Conservation (phyloP, 164 flowering plant genomes). For the Magnolia kwangsiensis region DNA sequence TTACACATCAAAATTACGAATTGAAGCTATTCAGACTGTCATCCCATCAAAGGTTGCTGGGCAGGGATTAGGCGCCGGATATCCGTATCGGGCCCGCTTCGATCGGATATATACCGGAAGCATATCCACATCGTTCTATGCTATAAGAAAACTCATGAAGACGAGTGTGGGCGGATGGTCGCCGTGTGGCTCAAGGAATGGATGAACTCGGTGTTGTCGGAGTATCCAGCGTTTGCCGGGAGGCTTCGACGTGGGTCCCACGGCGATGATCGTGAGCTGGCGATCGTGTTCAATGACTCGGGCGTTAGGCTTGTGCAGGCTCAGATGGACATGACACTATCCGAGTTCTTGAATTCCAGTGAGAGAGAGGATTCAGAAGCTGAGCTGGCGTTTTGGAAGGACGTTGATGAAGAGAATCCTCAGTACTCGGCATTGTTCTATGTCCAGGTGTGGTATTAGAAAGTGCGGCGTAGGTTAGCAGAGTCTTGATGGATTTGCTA, state of each 20-base stretch:
- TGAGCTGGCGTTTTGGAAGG: conserved; percentile 15
- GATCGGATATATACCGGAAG: not conserved
- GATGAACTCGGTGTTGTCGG: not conserved
- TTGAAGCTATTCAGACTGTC: conserved; percentile 8
- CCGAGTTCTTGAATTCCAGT: conserved; percentile 2
- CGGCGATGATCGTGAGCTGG: conserved; percentile 1
- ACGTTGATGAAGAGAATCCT: conserved; percentile 6
- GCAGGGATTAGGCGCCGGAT: conserved; percentile 3
- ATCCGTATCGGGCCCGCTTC: not conserved
- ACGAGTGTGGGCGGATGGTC: conserved; percentile 4
- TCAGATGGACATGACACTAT: not conserved
- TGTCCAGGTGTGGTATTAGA: conserved; percentile 10
- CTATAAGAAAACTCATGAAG: conserved; percentile 9
- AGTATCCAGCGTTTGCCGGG: conserved; percentile 9
- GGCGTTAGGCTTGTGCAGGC: conserved; percentile 14
- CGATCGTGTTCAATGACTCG: conserved; percentile 4
- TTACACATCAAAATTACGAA: not conserved
- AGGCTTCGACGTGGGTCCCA: not conserved
- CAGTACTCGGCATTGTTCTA: conserved; percentile 12
- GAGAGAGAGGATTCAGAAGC: conserved; percentile 1
- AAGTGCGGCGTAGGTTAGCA: not conserved
- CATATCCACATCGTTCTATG: conserved; percentile 8
- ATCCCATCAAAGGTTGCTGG: conserved; percentile 7
- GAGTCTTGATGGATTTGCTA: not conserved
- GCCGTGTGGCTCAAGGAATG: conserved; percentile 16